These are phyloP conservation scores for Apiospora koreana DNA, from an alignment of 2,329 filamentous ascomycete genomes.

Conservation along the genomic window DNA sequence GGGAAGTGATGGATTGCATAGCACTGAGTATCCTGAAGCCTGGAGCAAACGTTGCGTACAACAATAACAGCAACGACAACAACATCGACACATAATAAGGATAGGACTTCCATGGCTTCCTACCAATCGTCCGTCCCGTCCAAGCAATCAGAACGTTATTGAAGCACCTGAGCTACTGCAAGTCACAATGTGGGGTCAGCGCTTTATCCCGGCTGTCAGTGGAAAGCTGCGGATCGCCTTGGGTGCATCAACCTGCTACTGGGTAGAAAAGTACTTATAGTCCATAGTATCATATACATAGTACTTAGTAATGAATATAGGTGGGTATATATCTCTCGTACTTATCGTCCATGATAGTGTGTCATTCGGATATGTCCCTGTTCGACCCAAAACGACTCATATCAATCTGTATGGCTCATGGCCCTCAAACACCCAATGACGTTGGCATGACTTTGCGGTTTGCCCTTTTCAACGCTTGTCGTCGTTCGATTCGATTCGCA, in stretches of 20 bases:
- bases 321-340: not conserved
- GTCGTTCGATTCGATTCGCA: not conserved
- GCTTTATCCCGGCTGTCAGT: conserved; percentile 3
- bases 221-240: conserved; percentile 1
- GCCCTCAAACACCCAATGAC: not conserved
- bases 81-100: too few relatives aligned
- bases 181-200: not conserved
- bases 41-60: too few relatives aligned
- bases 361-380: conserved; percentile 1
- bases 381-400: not conserved
- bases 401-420: too few relatives aligned
- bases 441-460: not conserved
- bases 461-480: not conserved
- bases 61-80: not conserved
- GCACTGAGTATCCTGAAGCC: not conserved
- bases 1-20: not conserved
- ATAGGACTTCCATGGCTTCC: not conserved
- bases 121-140: not conserved
- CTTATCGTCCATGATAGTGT: not conserved
- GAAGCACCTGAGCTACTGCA: conserved; percentile 8
- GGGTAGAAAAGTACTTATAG: too few relatives aligned
- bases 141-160: not conserved
- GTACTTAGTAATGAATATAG: too few relatives aligned
- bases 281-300: too few relatives aligned
- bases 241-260: too few relatives aligned